These are phyloP conservation scores for Ambrosiella beaveri DNA, from an alignment of 2,329 filamentous ascomycete species.

Conservation along the genomic window DNA sequence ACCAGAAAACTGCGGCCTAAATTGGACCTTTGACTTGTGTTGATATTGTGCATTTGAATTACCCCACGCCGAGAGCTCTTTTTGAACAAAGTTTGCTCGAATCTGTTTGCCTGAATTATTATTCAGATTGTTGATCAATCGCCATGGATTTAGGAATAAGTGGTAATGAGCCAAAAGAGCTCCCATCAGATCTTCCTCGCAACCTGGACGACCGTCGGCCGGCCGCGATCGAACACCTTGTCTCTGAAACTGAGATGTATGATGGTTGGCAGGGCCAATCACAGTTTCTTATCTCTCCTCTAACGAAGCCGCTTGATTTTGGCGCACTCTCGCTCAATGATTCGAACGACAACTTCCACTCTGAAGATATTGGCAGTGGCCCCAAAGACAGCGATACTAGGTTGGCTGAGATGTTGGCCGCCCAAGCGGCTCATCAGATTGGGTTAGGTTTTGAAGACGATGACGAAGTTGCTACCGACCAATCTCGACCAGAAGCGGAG, in stretches of 20 bases:
- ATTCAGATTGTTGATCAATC: neutral
- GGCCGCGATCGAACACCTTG: slow-evolving; percentile 42
- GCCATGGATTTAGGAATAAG: slow-evolving; percentile 42
- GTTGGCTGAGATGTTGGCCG: slow-evolving; percentile 88
- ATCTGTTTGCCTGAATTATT: too few species aligned
- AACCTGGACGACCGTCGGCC: slow-evolving; percentile 76
- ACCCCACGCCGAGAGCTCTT: too few species aligned
- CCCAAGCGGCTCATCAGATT: slow-evolving; percentile 73
- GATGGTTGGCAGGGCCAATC: slow-evolving; percentile 99
- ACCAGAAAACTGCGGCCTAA: neutral
- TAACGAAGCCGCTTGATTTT: slow-evolving; percentile 72
- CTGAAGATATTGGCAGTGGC: slow-evolving; percentile 33
- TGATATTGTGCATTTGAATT: too few species aligned
- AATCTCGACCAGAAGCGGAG: slow-evolving; percentile 54
- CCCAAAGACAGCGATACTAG: slow-evolving; percentile 64
- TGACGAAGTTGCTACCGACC: slow-evolving; percentile 57
- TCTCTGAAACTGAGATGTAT: slow-evolving; percentile 86
- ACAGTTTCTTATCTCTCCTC: slow-evolving; percentile 76
- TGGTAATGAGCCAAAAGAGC: slow-evolving; percentile 29
- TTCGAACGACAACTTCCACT: slow-evolving; percentile 44
- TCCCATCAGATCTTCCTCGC: slow-evolving; percentile 75
- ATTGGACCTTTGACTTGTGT: too few species aligned
- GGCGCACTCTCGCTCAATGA: slow-evolving; percentile 68
- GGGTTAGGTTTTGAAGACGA: slow-evolving; percentile 59
- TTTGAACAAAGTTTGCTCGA: too few species aligned